Conservation (phyloP, 768 basidiomycete species). For the Leccinum arenicola region DNA sequence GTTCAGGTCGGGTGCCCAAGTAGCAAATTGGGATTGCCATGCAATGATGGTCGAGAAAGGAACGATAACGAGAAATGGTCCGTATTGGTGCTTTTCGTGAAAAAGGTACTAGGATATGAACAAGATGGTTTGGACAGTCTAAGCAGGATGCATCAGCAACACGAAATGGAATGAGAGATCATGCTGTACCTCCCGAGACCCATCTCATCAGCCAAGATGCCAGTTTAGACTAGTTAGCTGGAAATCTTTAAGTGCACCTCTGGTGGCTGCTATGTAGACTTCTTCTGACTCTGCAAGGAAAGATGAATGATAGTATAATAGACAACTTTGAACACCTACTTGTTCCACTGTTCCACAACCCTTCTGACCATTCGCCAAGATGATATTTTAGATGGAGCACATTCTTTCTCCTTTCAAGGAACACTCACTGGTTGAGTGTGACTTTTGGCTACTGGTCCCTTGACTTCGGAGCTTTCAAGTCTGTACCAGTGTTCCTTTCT, state of each 20-base stretch:
- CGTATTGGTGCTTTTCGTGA: slow-evolving; percentile 89
- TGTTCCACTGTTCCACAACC: no score
- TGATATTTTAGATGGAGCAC: no score
- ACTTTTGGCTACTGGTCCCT: no score
- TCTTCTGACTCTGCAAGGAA: no score
- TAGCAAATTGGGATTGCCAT: slow-evolving; percentile 92
- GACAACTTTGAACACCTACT: no score
- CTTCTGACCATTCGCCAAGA: no score
- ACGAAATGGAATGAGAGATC: slow-evolving; percentile 3
- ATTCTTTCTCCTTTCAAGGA: no score
- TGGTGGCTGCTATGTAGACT: slow-evolving; percentile 65
- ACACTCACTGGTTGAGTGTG: no score
- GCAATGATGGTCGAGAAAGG: slow-evolving; percentile 97
- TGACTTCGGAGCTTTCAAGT: no score
- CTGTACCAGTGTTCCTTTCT: no score
- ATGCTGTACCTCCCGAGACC: slow-evolving; percentile 79
- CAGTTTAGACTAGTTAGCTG: slow-evolving; percentile 97
- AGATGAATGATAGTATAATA: no score
- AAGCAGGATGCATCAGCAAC: slow-evolving; percentile 9
- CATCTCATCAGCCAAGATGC: slow-evolving; percentile 99
- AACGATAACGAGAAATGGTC: slow-evolving; percentile 96
- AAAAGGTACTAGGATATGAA: slow-evolving; percentile 89
- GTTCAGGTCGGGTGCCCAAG: slow-evolving; percentile 96
- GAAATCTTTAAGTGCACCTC: slow-evolving; percentile 93
- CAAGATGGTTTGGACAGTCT: slow-evolving; percentile 95